A percentile compares a stretch with the other conserved stretches of the same genome.
phyloP scores from a whole-genome alignment of 1,284 basidiomycete genomes.

The Rhodofomes roseus region DNA sequence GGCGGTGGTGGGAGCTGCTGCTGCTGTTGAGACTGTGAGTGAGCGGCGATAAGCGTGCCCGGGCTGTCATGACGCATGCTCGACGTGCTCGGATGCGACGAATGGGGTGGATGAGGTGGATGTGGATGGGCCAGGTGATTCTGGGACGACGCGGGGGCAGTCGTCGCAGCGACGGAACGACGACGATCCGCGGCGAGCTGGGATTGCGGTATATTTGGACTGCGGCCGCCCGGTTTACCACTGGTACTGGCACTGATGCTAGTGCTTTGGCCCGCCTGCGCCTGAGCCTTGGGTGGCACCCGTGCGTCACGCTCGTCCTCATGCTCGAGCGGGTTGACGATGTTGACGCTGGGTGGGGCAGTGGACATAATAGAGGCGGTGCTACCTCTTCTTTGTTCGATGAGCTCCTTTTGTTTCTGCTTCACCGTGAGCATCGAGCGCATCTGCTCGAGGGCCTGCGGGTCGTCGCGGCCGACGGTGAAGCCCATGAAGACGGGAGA shows the following conservation, averaged over 20 bases:
- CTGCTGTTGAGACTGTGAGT: conserved; percentile 11
- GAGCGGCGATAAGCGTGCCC: conserved; percentile 3
- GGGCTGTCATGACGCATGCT: conserved; percentile 7
- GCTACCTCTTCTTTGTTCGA: conserved; percentile 64
- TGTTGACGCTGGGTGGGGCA: conserved; percentile 23
- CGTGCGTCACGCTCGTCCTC: conserved; percentile 17
- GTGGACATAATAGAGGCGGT: conserved; percentile 36
- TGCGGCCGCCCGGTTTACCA: conserved; percentile 25
- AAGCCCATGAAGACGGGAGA: conserved; percentile 66
- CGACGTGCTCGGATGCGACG: conserved; percentile 14
- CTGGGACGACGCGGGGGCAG: conserved; percentile 15
- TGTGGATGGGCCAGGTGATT: conserved; percentile 2
- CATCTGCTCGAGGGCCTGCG: conserved; percentile 54
- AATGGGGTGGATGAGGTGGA: not conserved
- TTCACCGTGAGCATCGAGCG: conserved; percentile 60
- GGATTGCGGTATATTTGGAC: conserved; percentile 30
- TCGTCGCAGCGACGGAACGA: conserved; percentile 22
- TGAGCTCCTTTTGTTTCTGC: conserved; percentile 66
- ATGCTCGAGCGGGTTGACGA: conserved; percentile 19
- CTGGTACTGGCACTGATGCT: not conserved
- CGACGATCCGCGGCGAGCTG: conserved; percentile 13
- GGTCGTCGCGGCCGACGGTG: conserved; percentile 55
- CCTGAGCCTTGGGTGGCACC: conserved; percentile 11
- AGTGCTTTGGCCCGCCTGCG: conserved; percentile 7
- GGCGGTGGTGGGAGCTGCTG: conserved; percentile 1